Percentiles rank a stretch among this genome's conserved stretches.
Evolutionary conservation across 2,329 filamentous ascomycete genomes (phyloP).

Genomic region (Neofusicoccum cordaticola): DNA sequence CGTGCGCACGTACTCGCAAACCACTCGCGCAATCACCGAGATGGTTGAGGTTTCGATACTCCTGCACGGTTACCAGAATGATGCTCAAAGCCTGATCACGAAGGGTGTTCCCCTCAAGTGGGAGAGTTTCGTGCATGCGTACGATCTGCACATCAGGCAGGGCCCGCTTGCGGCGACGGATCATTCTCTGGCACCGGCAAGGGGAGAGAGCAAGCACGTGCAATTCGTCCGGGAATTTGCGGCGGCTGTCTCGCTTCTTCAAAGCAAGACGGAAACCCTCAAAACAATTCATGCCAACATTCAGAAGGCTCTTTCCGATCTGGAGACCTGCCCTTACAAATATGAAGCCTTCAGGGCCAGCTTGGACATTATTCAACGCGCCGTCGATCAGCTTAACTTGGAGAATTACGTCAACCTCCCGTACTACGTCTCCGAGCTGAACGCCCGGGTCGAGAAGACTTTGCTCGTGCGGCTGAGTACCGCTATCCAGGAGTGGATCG

Average conservation of each 20-base stretch:
- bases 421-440: constrained; percentile 86
- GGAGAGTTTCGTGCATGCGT: constrained; percentile 97
- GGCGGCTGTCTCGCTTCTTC: constrained; percentile 78
- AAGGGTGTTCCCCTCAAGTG: constrained; percentile 90
- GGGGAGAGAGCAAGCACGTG: constrained; percentile 84
- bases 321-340: constrained; percentile 82
- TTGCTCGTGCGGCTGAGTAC: constrained; percentile 78
- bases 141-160: constrained; percentile 80
- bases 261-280: constrained; percentile 79
- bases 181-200: constrained; percentile 43
- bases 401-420: constrained; percentile 93
- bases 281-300: constrained; percentile 74
- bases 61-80: constrained; percentile 86
- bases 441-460: constrained; percentile 76
- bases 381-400: constrained; percentile 93
- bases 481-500: constrained; percentile 83
- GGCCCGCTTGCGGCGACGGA: constrained; percentile 53
- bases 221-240: constrained; percentile 96
- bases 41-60: constrained; percentile 88
- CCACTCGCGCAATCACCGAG: constrained; percentile 74
- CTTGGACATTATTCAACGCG: constrained; percentile 81
- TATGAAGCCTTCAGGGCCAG: constrained; percentile 74
- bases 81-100: constrained; percentile 76
- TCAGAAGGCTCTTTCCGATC: constrained; percentile 77
- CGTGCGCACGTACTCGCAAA: constrained; percentile 89